Conservation (phyloP, 176 grass and related monocot species). For the Cocos nucifera region DNA sequence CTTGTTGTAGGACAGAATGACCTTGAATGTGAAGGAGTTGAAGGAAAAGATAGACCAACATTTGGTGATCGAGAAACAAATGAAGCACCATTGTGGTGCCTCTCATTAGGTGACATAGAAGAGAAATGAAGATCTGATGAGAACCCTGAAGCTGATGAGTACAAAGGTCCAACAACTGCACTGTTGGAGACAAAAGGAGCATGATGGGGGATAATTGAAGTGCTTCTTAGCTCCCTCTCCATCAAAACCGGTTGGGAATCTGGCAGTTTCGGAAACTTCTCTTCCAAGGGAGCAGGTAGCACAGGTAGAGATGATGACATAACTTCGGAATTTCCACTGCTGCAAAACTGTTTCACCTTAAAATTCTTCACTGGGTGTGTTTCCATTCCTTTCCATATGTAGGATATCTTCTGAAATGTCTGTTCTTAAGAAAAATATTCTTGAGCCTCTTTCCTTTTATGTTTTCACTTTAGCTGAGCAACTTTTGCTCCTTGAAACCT, state of each 20-base stretch:
- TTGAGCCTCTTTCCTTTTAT: too few species aligned
- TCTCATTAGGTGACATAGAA: conserved; percentile 21
- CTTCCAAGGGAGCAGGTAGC: conserved; percentile 5
- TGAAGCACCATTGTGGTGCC: conserved; percentile 23
- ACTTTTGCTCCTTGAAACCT: too few species aligned
- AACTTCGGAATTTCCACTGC: not conserved
- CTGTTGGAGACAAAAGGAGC: conserved; percentile 16
- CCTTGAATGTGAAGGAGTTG: conserved; percentile 33
- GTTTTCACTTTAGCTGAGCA: too few species aligned
- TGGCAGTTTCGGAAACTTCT: conserved; percentile 4
- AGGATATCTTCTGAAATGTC: not conserved
- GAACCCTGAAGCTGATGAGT: conserved; percentile 24
- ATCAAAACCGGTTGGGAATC: conserved; percentile 3
- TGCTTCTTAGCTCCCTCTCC: not conserved
- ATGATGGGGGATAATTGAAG: not conserved
- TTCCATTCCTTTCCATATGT: not conserved
- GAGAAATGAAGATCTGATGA: conserved; percentile 12
- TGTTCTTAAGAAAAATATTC: too few species aligned
- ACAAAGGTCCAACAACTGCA: conserved; percentile 32
- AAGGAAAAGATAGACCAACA: conserved; percentile 18
- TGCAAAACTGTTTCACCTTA: not conserved
- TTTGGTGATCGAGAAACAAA: conserved; percentile 33
- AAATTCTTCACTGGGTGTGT: not conserved
- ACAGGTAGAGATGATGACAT: conserved; percentile 13
- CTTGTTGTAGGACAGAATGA: conserved; percentile 28